Evolutionary conservation across 768 basidiomycete genomes (phyloP).

Genomic region (Chalciporus chontae): DNA sequence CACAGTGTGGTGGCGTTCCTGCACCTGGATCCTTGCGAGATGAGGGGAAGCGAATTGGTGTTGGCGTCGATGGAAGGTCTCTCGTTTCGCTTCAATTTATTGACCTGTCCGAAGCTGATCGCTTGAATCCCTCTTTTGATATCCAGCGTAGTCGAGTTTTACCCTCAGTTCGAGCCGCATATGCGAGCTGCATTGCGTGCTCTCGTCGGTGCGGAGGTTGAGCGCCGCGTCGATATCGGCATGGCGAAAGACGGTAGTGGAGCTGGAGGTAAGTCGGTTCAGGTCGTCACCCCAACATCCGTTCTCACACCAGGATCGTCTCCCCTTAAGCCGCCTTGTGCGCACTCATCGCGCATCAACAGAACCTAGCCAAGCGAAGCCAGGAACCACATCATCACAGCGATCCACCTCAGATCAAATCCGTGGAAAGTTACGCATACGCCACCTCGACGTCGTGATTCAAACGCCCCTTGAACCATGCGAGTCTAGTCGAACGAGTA

Average conservation of each 20-base stretch:
- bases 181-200: conserved; percentile 71
- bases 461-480: neutral
- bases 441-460: conserved; percentile 20
- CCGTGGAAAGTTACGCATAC: conserved; percentile 11
- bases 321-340: conserved; percentile 70
- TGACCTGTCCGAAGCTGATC: neutral
- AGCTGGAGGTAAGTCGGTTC: conserved; percentile 78
- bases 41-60: conserved; percentile 53
- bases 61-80: conserved; percentile 94
- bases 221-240: conserved; percentile 79
- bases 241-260: conserved; percentile 97
- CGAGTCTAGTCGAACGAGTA: neutral
- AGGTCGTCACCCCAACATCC: no score
- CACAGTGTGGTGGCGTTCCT: conserved; percentile 40
- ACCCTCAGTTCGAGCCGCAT: conserved; percentile 78
- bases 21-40: conserved; percentile 17
- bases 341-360: conserved; percentile 48
- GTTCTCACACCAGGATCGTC: neutral
- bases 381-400: conserved; percentile 5
- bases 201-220: conserved; percentile 77
- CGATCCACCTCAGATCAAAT: conserved; percentile 10
- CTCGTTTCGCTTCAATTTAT: conserved; percentile 7
- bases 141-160: conserved; percentile 81
- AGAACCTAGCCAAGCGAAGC: conserved; percentile 15
- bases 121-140: neutral